Evolutionary conservation across 1,284 basidiomycete species (phyloP).

Genomic region (Rhizoctonia solani): DNA sequence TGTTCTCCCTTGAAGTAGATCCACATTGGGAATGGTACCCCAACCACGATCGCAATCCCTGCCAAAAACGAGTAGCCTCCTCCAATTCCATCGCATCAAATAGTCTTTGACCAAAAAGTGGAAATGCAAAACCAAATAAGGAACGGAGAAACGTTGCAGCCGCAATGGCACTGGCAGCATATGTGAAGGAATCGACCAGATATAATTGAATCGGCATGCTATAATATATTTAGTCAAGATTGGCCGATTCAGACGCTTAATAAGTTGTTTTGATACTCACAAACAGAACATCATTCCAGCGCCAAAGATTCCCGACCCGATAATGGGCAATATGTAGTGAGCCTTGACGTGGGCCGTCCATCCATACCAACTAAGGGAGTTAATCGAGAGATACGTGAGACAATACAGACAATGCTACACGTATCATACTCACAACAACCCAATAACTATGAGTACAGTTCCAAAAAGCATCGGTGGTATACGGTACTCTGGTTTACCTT

Average conservation of each 20-base stretch:
- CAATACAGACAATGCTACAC: not conserved
- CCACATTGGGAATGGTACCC: constrained; percentile 69
- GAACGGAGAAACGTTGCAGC: constrained; percentile 70
- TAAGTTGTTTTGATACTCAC: constrained; percentile 55
- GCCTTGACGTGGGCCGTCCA: constrained; percentile 64
- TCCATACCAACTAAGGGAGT: constrained; percentile 63
- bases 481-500: constrained; percentile 41
- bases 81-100: constrained; percentile 61
- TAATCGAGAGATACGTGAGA: too few species aligned
- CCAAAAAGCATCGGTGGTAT: constrained; percentile 42
- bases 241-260: not conserved
- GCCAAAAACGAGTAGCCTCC: constrained; percentile 67
- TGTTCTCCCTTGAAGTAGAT: constrained; percentile 63
- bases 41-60: constrained; percentile 46
- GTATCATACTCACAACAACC: constrained; percentile 39
- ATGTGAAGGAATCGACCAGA: constrained; percentile 70
- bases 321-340: constrained; percentile 75
- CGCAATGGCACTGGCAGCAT: constrained; percentile 67
- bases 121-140: constrained; percentile 70
- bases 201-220: constrained; percentile 33
- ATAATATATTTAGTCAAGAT: not conserved
- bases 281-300: constrained; percentile 46
- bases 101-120: constrained; percentile 71
- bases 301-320: constrained; percentile 53
- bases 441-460: constrained; percentile 37